Conservation (phyloP, 2,329 filamentous ascomycete genomes). For the Pseudophaeomoniella oleicola region DNA sequence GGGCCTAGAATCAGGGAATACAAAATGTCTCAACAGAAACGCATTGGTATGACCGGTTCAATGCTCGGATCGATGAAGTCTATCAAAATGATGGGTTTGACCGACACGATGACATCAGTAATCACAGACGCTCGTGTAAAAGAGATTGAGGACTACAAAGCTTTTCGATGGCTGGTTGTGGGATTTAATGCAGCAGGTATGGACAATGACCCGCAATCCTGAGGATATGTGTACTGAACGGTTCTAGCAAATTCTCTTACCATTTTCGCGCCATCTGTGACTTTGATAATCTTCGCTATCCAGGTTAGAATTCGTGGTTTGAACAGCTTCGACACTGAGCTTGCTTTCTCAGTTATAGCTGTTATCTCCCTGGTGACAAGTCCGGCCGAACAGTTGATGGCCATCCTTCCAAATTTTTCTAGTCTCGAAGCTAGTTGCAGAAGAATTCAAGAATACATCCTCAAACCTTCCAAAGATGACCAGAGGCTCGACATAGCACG, state of each 20-base stretch:
- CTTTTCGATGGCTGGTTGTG: constrained; percentile 25
- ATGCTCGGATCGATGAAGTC: constrained; percentile 29
- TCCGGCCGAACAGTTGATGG: constrained; percentile 12
- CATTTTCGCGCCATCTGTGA: constrained; percentile 5
- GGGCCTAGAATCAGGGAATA: constrained; percentile 11
- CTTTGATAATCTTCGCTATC: constrained; percentile 12
- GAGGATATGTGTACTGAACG: no score
- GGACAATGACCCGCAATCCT: no score
- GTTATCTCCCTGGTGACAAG: constrained; percentile 14
- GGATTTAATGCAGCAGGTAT: neutral
- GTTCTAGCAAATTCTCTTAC: constrained; percentile 4
- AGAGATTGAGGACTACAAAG: constrained; percentile 26
- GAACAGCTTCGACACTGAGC: constrained; percentile 10
- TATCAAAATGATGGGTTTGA: constrained; percentile 34
- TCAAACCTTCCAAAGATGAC: neutral
- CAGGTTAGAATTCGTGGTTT: constrained; percentile 6
- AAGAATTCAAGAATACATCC: neutral
- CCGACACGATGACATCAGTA: constrained; percentile 21
- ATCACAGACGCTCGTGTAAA: constrained; percentile 24
- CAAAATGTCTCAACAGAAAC: constrained; percentile 8
- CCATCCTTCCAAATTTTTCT: constrained; percentile 3
- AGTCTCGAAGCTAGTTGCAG: neutral
- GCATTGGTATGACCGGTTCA: constrained; percentile 9
- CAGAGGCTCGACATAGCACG: neutral
- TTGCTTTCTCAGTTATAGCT: constrained; percentile 14